Evolutionary conservation across 805 yeast species (phyloP).

Genomic region (Pichia nakasei): DNA sequence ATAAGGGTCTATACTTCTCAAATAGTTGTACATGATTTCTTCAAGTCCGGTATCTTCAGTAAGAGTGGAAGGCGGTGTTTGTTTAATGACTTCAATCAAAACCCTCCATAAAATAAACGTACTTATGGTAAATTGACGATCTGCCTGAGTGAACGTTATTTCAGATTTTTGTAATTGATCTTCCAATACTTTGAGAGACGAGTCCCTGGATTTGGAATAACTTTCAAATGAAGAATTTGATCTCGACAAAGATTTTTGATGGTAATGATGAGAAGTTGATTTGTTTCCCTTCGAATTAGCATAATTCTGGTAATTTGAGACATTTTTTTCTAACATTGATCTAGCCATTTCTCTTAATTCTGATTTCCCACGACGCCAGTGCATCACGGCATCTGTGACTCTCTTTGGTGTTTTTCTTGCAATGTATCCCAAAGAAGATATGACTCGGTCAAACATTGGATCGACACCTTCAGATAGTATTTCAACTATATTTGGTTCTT

Average conservation of each 20-base stretch:
- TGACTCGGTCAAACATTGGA: constrained; percentile 74
- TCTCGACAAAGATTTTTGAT: constrained; percentile 13
- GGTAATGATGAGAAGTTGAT: constrained; percentile 13
- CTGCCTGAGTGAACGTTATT: constrained; percentile 72
- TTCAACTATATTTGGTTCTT: constrained; percentile 74
- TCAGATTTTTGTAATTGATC: constrained; percentile 34
- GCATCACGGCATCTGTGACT: constrained; percentile 95
- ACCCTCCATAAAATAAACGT: constrained; percentile 88
- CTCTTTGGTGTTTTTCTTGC: constrained; percentile 89
- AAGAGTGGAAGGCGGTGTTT: constrained; percentile 62
- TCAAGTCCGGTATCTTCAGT: constrained; percentile 81
- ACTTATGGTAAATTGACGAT: constrained; percentile 75
- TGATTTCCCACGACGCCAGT: constrained; percentile 91
- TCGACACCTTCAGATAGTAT: constrained; percentile 81
- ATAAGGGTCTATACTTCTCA: constrained; percentile 78
- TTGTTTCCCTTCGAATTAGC: constrained; percentile 1
- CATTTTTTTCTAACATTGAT: constrained; percentile 38
- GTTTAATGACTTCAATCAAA: constrained; percentile 83
- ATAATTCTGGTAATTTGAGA: constrained; percentile 17
- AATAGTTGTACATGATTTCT: constrained; percentile 86
- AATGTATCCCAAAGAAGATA: constrained; percentile 81
- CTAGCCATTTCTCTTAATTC: constrained; percentile 69
- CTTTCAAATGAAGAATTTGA: constrained; percentile 7
- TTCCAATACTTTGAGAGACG: constrained; percentile 15
- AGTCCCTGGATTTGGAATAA: constrained; percentile 4